These are phyloP conservation scores for Aspergillus sp. DNA, from an alignment of 2,329 filamentous ascomycete genomes.

Conservation along the genomic window DNA sequence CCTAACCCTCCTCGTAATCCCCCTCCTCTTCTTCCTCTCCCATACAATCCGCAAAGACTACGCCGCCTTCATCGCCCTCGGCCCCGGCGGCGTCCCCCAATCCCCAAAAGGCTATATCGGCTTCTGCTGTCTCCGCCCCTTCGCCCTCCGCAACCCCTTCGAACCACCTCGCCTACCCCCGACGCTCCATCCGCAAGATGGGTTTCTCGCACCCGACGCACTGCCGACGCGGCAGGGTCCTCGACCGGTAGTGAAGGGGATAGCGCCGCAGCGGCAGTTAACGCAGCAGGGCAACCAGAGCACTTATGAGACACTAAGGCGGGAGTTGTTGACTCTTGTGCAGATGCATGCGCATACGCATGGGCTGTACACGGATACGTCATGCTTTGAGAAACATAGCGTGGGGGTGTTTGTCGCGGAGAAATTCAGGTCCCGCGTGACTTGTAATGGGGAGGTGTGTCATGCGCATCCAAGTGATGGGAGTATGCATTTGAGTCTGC, in stretches of 20 bases:
- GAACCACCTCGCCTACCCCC: constrained; percentile 49
- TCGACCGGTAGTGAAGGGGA: not conserved
- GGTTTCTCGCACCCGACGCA: not conserved
- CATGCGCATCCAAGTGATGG: constrained; percentile 73
- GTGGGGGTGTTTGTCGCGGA: constrained; percentile 63
- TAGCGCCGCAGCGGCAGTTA: not conserved
- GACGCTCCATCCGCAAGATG: constrained; percentile 43
- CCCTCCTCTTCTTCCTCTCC: constrained; percentile 47
- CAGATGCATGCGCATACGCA: not conserved
- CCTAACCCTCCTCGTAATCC: constrained; percentile 28
- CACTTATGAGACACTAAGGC: not conserved
- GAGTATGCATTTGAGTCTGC: constrained; percentile 71
- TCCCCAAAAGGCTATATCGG: constrained; percentile 66
- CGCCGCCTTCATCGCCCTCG: constrained; percentile 65
- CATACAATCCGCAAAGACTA: constrained; percentile 58
- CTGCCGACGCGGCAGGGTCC: not conserved
- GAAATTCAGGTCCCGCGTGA: constrained; percentile 11
- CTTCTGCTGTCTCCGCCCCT: constrained; percentile 65
- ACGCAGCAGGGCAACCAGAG: not conserved
- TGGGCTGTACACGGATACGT: constrained; percentile 51
- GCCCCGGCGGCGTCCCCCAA: constrained; percentile 71
- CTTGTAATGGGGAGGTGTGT: constrained; percentile 65
- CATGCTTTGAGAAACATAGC: constrained; percentile 76
- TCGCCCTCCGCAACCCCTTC: constrained; percentile 66
- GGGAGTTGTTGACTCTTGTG: not conserved